Evolutionary conservation across 1,139 yeast genomes (phyloP).

Genomic region (Yamadazyma membranifaciens): DNA sequence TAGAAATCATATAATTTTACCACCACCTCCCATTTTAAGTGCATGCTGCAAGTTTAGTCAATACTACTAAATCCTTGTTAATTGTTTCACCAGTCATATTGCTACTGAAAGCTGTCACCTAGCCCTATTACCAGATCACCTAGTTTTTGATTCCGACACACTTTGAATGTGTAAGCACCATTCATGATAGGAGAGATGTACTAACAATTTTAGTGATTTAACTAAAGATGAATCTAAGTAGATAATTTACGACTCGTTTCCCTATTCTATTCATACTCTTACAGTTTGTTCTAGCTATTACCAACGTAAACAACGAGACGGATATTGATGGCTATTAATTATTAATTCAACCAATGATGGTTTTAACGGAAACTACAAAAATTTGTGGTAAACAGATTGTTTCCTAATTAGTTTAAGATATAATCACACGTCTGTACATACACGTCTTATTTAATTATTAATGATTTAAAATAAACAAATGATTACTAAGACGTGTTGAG

Average conservation of each 20-base stretch:
- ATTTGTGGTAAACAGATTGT: not conserved
- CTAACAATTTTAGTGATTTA: conserved; percentile 29
- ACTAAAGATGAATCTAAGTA: conserved; percentile 43
- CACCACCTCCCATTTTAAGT: too few relatives aligned
- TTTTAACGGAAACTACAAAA: too few relatives aligned
- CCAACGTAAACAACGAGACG: not conserved
- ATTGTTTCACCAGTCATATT: too few relatives aligned
- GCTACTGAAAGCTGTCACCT: too few relatives aligned
- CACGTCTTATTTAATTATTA: conserved; percentile 1
- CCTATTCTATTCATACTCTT: not conserved
- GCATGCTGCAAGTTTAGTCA: too few relatives aligned
- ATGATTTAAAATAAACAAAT: conserved; percentile 2
- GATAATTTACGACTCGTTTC: conserved; percentile 1
- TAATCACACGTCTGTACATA: conserved; percentile 1
- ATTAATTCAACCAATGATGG: too few relatives aligned
- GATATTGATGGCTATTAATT: too few relatives aligned
- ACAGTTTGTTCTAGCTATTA: not conserved
- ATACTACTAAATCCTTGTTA: too few relatives aligned
- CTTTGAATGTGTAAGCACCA: not conserved
- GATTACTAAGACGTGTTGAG: conserved; percentile 4
- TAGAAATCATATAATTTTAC: too few relatives aligned
- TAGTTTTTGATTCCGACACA: not conserved
- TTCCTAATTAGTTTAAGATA: conserved; percentile 3
- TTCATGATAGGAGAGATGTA: too few relatives aligned
- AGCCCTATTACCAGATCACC: too few relatives aligned